phyloP scores from a whole-genome alignment of 2,329 filamentous ascomycete genomes.

The Pseudopyricularia cyperi region DNA sequence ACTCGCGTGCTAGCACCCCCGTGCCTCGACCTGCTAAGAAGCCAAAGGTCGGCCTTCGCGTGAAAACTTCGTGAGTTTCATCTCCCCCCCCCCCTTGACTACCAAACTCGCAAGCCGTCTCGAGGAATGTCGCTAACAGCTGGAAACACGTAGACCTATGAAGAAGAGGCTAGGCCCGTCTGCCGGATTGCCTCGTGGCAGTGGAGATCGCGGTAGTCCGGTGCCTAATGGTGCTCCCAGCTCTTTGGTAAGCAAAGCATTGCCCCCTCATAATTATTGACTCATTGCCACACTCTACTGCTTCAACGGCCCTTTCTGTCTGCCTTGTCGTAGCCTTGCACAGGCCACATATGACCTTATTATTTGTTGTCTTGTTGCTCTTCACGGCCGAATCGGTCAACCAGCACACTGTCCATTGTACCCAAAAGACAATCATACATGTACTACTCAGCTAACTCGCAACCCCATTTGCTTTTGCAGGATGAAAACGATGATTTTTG shows the following conservation, averaged over 20 bases:
- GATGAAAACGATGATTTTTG: constrained; percentile 85
- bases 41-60: constrained; percentile 45
- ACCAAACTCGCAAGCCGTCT: not conserved
- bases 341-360: not conserved
- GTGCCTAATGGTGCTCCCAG: constrained; percentile 39
- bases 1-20: constrained; percentile 49
- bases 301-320: constrained; percentile 5
- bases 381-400: not conserved
- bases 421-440: not conserved
- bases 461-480: constrained; percentile 14
- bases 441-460: not conserved
- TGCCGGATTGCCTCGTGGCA: constrained; percentile 53
- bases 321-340: not conserved
- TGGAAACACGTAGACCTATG: constrained; percentile 42
- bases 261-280: not conserved
- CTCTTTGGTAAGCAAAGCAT: constrained; percentile 36
- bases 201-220: constrained; percentile 52
- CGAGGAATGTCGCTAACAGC: constrained; percentile 6
- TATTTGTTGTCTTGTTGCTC: not conserved
- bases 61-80: constrained; percentile 55
- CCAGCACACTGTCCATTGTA: not conserved
- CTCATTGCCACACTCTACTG: constrained; percentile 4
- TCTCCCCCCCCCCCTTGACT: constrained; percentile 5
- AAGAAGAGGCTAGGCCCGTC: constrained; percentile 62
- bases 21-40: constrained; percentile 44